Conservation (phyloP, 140 eudicot genomes). For the Ambrosia hybrid region DNA sequence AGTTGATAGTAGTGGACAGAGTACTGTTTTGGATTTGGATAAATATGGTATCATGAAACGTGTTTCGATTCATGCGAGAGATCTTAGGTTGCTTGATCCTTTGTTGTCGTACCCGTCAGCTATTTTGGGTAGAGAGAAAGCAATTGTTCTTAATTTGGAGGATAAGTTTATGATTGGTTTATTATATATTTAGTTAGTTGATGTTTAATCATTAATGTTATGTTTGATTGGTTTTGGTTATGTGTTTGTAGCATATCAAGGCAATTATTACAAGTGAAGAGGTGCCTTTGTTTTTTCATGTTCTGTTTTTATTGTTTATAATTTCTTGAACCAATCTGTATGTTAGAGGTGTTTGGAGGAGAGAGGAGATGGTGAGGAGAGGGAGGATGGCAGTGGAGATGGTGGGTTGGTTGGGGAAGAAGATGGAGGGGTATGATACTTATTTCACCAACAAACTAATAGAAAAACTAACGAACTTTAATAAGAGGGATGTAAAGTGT, state of each 20-base stretch:
- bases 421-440: too few relatives aligned
- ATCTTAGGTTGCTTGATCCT: slow-evolving; percentile 83
- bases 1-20: slow-evolving; percentile 51
- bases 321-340: neutral
- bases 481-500: too few relatives aligned
- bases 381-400: too few relatives aligned
- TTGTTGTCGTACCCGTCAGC: slow-evolving; percentile 83
- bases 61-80: slow-evolving; percentile 74
- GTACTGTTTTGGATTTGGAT: slow-evolving; percentile 72
- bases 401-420: too few relatives aligned
- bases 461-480: too few relatives aligned
- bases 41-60: slow-evolving; percentile 80
- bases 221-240: slow-evolving; percentile 12
- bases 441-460: too few relatives aligned
- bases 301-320: neutral
- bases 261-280: slow-evolving; percentile 89
- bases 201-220: neutral
- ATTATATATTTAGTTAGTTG: neutral
- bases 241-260: slow-evolving; percentile 72
- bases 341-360: neutral
- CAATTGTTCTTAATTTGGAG: slow-evolving; percentile 74
- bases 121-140: slow-evolving; percentile 77
- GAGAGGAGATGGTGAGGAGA: too few relatives aligned
- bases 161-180: too few relatives aligned
- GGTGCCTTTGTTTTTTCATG: slow-evolving; percentile 39